Base-by-base conservation (phyloP, 768 basidiomycete species). In the Exidia glandulosa region DNA sequence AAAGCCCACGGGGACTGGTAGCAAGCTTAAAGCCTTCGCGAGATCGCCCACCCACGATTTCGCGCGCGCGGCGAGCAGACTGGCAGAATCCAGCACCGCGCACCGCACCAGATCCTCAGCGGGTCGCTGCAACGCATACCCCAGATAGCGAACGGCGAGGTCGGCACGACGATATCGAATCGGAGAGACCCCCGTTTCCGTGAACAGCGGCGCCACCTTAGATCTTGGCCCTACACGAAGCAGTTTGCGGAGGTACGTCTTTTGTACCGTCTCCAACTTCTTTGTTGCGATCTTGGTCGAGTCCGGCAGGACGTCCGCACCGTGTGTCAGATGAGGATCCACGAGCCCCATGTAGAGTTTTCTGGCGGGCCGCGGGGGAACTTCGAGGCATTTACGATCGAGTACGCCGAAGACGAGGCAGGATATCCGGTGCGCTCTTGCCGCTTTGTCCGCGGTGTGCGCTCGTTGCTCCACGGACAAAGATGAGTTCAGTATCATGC, bases 121-220 rank as follows among this genome's bases (percentile, higher is more conserved):
- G 10, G 34, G 34, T 16, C 34, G 34, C 34, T 36, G 34, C 10
- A 36, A 16, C 34, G 16, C 50, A 55, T 69, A 68, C 3, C 19
- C 25, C 2, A 66, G 60, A 56, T 68, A 68, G 16, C 59, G 58
- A 4, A 72, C 59, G 16, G 64, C 61, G 1, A 69, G 59, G 3
- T 56, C 31, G 14, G 61, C 41, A 1, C 67, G 62, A 10, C 66
- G 61, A 45, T 65, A 64, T 3, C 56, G 60, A 3, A 71, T 47
- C 3, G 70, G 70, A 27, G 57, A 56, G 5, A 69, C 34, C 6
- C 67, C 67, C 9, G 70, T 71, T 59, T 70, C 67, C 9, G 68
- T 64, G 58, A 65, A 66, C 10, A 72, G 63, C 3, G 62, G 34
- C 2, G 64, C 64, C 16, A 65, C 36, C 3, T 48, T 54, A 5